Evolutionary conservation across 169 alveolate genomes (phyloP), one percentile per base, ranked within the genome.

Genomic region (Plasmodium gallinaceum): DNA sequence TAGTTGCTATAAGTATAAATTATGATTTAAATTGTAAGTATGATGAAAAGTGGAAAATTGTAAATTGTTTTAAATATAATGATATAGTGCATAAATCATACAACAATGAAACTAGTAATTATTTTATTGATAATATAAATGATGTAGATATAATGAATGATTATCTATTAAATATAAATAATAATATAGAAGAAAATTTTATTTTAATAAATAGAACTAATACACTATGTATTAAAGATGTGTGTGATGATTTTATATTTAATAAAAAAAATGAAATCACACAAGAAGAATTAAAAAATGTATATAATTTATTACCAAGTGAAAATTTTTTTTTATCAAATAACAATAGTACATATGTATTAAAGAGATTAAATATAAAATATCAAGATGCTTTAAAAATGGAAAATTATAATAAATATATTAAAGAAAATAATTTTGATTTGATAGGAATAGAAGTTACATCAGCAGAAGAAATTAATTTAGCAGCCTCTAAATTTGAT

Each of bases 201-300:
- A 58, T 86, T 52, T 69, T 86, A 57, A 45, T 70, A 43, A 86
- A 86, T 51, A 71, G 62, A 66, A n/a, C 39, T 37, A 86, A 86
- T 42, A 60, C 74, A 14, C 37, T 86, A 18, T 70, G 68, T 39
- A 37, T 71, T n/a, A 86, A 69, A 71, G 51, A 86, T 71, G 16
- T 86, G 37, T 86, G 92, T 45, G 92, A 61, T 46, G 92, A 86
- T 70, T 86, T 86, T 66, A 70, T 86, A 43, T 70, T 61, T 51
- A 26, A 22, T 43, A 42, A 62, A 6, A 7, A 70, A 70, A 16
- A 60, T 65, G 88, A 70, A 45, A 45, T 70, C 16, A 48, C 51
- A 18, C 39, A 60, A n/a, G 83, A 48, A 14, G 73, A 80, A 14
- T 4, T 58, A 18, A 42, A 66, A 16, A 43, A 9, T 3, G 43